Conservation (phyloP, 1,139 yeast species). For the Arxiozyma telluris region DNA sequence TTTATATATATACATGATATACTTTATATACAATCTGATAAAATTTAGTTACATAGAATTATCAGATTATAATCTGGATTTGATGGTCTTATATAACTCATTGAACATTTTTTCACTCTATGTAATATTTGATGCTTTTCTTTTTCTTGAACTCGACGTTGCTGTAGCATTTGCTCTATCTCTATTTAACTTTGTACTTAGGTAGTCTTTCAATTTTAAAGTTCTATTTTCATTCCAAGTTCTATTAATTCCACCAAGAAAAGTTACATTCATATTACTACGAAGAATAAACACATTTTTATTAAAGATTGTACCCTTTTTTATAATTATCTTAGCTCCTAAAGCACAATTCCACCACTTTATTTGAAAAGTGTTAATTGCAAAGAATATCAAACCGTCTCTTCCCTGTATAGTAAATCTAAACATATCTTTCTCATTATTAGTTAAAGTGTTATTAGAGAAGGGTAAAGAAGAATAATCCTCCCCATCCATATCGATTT, state of each 20-base stretch:
- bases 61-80: background rate
- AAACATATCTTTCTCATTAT: conserved; percentile 17
- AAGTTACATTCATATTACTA: conserved; percentile 14
- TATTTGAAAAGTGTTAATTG: conserved; percentile 28
- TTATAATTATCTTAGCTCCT: conserved; percentile 27
- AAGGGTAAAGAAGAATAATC: conserved; percentile 17
- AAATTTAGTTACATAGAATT: background rate
- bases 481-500: conserved; percentile 22
- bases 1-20: background rate
- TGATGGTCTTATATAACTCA: no score
- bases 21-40: background rate
- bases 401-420: conserved; percentile 35
- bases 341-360: conserved; percentile 22
- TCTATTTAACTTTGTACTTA: conserved; percentile 21
- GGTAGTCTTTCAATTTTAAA: conserved; percentile 21
- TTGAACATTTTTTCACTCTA: background rate
- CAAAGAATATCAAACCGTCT: conserved; percentile 32
- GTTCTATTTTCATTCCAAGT: conserved; percentile 27
- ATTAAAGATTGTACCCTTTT: conserved; percentile 20
- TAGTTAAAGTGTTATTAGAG: conserved; percentile 8
- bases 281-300: conserved; percentile 25
- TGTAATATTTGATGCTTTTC: conserved; percentile 4
- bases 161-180: conserved; percentile 7
- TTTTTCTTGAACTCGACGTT: conserved; percentile 2
- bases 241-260: conserved; percentile 26